Conservation (phyloP, 1,139 yeast genomes). For the Eremothecium cymbalariae region DNA sequence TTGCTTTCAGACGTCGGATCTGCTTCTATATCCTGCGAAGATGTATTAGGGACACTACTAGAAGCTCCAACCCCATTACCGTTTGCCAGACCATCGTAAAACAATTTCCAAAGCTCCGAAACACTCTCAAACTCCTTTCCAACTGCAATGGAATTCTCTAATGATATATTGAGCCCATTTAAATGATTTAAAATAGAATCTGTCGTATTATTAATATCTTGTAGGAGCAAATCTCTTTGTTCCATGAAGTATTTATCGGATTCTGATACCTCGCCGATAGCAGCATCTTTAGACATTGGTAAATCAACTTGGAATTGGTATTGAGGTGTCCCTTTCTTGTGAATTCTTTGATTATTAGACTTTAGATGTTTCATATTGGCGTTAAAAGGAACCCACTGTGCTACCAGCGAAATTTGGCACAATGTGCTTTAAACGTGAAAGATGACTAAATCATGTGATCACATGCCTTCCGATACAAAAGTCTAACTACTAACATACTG, state of each 20-base stretch:
- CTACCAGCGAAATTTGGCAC: no score
- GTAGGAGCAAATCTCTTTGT: conserved; percentile 26
- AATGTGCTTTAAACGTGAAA: no score
- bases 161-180: conserved; percentile 42
- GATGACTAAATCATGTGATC: no score
- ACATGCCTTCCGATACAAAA: no score
- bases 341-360: not conserved
- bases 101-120: conserved; percentile 43
- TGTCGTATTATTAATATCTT: conserved; percentile 35
- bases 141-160: conserved; percentile 45
- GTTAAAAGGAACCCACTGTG: no score
- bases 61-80: not conserved
- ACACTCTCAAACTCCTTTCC: conserved; percentile 49
- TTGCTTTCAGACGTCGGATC: not conserved
- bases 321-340: not conserved
- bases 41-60: not conserved
- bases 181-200: conserved; percentile 44
- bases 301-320: no score
- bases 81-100: conserved; percentile 37
- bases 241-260: conserved; percentile 27
- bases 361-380: not conserved
- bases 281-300: conserved; percentile 2
- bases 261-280: conserved; percentile 9
- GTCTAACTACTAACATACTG: no score
- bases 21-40: conserved; percentile 1